A percentile compares a stretch with the other conserved stretches of the same genome.
phyloP scores from a whole-genome alignment of 257 asterid genomes.

The Prunella vulgaris region DNA sequence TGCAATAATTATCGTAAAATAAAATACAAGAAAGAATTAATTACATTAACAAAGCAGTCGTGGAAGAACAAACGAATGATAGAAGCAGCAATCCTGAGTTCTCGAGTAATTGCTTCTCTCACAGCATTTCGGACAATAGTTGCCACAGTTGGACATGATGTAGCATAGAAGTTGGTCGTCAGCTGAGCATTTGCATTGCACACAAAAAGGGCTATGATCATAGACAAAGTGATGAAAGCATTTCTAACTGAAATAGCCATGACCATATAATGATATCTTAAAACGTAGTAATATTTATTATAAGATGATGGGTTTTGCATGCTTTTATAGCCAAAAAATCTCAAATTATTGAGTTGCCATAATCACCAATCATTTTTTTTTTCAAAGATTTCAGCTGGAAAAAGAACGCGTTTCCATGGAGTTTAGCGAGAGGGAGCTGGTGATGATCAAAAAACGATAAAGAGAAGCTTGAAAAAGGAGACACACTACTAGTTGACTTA shows the following conservation, averaged over 20 bases:
- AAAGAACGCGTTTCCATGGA: slow-evolving; percentile 20
- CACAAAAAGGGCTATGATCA: slow-evolving; percentile 13
- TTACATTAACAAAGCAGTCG: slow-evolving; percentile 58
- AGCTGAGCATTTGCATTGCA: slow-evolving; percentile 42
- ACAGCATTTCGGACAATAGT: slow-evolving; percentile 37
- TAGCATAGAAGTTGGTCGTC: slow-evolving; percentile 36
- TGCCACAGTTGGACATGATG: slow-evolving; percentile 40
- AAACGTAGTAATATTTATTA: too few species aligned
- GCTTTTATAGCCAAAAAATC: slow-evolving; percentile 14
- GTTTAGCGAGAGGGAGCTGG: not conserved
- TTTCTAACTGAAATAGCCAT: slow-evolving; percentile 1
- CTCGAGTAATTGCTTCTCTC: slow-evolving; percentile 40
- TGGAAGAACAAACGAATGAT: slow-evolving; percentile 60
- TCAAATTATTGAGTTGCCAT: not conserved
- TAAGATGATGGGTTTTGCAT: slow-evolving; percentile 9
- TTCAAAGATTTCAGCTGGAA: slow-evolving; percentile 24
- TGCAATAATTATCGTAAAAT: not conserved
- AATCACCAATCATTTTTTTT: not conserved
- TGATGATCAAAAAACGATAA: not conserved
- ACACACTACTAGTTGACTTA: not conserved
- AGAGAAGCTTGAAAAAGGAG: not conserved
- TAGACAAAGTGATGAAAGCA: slow-evolving; percentile 5
- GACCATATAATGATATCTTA: not conserved
- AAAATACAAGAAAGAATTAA: not conserved
- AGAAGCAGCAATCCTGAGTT: slow-evolving; percentile 46